Percentiles rank a stretch among this genome's conserved stretches.
phyloP scores from a whole-genome alignment of 805 yeast species.

The Jamesozyma hellenica region DNA sequence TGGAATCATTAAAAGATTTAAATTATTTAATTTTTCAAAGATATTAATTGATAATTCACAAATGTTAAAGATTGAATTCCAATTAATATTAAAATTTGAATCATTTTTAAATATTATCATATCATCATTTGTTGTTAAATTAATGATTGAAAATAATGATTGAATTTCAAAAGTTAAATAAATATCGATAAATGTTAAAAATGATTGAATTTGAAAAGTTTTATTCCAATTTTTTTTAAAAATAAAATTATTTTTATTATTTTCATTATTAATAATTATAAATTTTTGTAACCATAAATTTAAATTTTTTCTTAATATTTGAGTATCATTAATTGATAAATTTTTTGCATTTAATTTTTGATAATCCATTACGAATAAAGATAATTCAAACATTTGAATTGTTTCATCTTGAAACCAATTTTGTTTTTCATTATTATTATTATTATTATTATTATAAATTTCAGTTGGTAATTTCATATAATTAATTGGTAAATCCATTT shows the following conservation, averaged over 20 bases:
- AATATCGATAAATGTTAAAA: slow-evolving; percentile 17
- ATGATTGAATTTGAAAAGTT: slow-evolving; percentile 11
- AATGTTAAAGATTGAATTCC: slow-evolving; percentile 4
- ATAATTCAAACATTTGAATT: slow-evolving; percentile 14
- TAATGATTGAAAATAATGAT: slow-evolving; percentile 13
- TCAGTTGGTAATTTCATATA: slow-evolving; percentile 14
- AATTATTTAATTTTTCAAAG: slow-evolving; percentile 25
- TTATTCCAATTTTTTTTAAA: background rate
- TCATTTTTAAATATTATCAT: background rate
- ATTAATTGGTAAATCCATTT: slow-evolving; percentile 20
- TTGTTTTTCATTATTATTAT: background rate
- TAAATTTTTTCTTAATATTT: slow-evolving; percentile 8
- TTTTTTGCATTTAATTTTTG: slow-evolving; percentile 16
- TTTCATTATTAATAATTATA: background rate
- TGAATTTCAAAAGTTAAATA: slow-evolving; percentile 15
- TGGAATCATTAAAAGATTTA: slow-evolving; percentile 32
- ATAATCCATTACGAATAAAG: slow-evolving; percentile 12
- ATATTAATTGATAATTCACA: slow-evolving; percentile 19
- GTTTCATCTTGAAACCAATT: slow-evolving; percentile 18
- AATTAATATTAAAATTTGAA: slow-evolving; percentile 9
- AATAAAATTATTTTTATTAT: background rate
- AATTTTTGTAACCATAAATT: slow-evolving; percentile 9
- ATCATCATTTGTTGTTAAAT: slow-evolving; percentile 7
- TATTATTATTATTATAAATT: slow-evolving; percentile 3
- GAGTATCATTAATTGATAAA: slow-evolving; percentile 10